These are phyloP conservation scores for Sherardia arvensis DNA, from an alignment of 257 asterid genomes.

Conservation along the genomic window DNA sequence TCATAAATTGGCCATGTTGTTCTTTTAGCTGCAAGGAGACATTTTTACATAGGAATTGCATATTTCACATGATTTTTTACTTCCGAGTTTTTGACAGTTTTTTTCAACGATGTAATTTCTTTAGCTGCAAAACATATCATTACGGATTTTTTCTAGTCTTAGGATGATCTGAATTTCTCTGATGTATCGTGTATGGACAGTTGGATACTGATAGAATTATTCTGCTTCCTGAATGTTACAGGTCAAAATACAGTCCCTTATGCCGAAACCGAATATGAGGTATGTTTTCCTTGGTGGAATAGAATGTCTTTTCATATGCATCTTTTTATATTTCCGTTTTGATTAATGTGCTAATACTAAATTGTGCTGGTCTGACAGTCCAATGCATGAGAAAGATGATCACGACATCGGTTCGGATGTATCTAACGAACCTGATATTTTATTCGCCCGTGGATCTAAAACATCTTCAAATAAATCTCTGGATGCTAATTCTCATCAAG, in stretches of 20 bases:
- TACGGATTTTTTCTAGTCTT: neutral
- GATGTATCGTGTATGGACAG: too few relatives aligned
- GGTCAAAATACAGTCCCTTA: constrained; percentile 67
- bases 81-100: constrained; percentile 1
- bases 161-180: neutral
- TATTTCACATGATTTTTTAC: too few relatives aligned
- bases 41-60: too few relatives aligned
- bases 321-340: neutral
- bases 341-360: constrained; percentile 11
- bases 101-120: neutral
- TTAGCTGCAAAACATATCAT: neutral
- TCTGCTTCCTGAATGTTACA: constrained; percentile 25
- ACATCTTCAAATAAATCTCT: constrained; percentile 23
- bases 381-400: constrained; percentile 22
- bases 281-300: constrained; percentile 20
- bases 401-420: constrained; percentile 19
- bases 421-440: constrained; percentile 29
- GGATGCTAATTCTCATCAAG: constrained; percentile 26
- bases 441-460: constrained; percentile 23
- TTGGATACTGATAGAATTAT: constrained; percentile 6
- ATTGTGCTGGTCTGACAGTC: constrained; percentile 41
- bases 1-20: too few relatives aligned
- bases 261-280: constrained; percentile 51
- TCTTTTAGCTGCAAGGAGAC: too few relatives aligned
- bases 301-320: constrained; percentile 10